These are phyloP conservation scores for Aureococcus anophagefferens DNA, from an alignment of 108 stramenopile genomes.

Conservation along the genomic window DNA sequence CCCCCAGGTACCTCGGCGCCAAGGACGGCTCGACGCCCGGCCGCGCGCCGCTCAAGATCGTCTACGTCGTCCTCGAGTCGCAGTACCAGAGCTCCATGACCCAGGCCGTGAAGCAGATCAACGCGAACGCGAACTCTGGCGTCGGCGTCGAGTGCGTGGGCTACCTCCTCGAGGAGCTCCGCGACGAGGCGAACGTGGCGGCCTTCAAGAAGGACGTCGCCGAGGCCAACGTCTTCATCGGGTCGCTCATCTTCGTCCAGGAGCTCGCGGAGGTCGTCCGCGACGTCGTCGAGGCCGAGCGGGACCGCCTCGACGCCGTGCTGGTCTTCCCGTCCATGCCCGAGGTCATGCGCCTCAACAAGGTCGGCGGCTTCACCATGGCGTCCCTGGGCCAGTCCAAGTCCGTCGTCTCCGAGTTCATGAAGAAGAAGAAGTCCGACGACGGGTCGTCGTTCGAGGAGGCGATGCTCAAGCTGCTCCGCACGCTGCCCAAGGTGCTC, in stretches of 20 bases:
- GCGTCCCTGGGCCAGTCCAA: constrained; percentile 88
- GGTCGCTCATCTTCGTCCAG: constrained; percentile 90
- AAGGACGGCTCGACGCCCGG: constrained; percentile 30
- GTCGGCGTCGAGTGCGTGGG: constrained; percentile 94
- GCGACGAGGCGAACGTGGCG: constrained; percentile 69
- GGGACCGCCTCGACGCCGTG: constrained; percentile 80
- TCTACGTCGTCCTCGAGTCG: constrained; percentile 92
- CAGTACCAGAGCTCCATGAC: constrained; percentile 93
- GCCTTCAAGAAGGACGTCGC: constrained; percentile 83
- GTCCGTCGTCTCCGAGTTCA: constrained; percentile 86
- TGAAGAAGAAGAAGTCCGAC: constrained; percentile 96
- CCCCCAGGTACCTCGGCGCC: background rate
- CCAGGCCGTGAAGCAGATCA: constrained; percentile 84
- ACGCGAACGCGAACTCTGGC: constrained; percentile 70
- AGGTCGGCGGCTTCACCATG: constrained; percentile 90
- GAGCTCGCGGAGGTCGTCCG: constrained; percentile 90
- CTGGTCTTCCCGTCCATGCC: constrained; percentile 92
- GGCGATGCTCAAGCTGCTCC: constrained; percentile 88
- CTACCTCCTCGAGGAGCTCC: constrained; percentile 83
- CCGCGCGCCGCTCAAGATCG: constrained; percentile 73
- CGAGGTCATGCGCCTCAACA: constrained; percentile 93
- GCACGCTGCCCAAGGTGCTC: constrained; percentile 88
- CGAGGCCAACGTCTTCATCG: constrained; percentile 88
- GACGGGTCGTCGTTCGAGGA: constrained; percentile 91
- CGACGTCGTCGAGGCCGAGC: constrained; percentile 71